phyloP scores from a whole-genome alignment of 257 asterid species.

The Forsythia suspensa region DNA sequence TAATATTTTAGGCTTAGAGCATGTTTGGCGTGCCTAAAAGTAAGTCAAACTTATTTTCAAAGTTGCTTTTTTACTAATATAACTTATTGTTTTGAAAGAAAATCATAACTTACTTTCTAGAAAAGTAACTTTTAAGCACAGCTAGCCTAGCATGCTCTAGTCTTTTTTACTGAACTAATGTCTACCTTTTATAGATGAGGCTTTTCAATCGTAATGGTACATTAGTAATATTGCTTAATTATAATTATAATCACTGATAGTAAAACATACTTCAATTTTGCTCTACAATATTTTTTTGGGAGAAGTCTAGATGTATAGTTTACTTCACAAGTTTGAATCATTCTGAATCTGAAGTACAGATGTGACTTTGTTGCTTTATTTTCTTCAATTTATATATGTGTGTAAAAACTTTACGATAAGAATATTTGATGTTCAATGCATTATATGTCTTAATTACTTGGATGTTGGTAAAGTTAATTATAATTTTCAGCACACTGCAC shows the following conservation, averaged over 20 bases:
- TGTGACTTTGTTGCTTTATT: not conserved
- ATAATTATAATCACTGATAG: not conserved
- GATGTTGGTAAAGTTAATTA: not conserved
- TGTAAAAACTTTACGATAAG: not conserved
- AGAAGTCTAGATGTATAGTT: not conserved
- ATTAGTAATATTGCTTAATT: not conserved
- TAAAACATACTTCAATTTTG: not conserved
- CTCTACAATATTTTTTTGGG: not conserved
- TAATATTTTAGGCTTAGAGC: not conserved
- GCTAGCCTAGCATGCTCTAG: not conserved
- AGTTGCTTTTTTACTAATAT: not conserved
- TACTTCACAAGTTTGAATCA: not conserved
- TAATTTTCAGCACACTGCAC: not conserved
- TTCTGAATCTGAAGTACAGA: not conserved
- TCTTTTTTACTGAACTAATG: not conserved
- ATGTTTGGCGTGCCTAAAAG: not conserved
- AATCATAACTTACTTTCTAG: not conserved
- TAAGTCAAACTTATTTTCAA: not conserved
- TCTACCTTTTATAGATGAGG: not conserved
- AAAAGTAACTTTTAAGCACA: not conserved
- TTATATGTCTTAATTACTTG: too few relatives aligned
- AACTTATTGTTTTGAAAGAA: too few relatives aligned
- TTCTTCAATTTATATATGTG: not conserved
- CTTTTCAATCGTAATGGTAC: not conserved
- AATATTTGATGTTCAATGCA: not conserved